Evolutionary conservation across 1,284 basidiomycete genomes (phyloP).

Genomic region (Cutaneotrichosporon sp.): DNA sequence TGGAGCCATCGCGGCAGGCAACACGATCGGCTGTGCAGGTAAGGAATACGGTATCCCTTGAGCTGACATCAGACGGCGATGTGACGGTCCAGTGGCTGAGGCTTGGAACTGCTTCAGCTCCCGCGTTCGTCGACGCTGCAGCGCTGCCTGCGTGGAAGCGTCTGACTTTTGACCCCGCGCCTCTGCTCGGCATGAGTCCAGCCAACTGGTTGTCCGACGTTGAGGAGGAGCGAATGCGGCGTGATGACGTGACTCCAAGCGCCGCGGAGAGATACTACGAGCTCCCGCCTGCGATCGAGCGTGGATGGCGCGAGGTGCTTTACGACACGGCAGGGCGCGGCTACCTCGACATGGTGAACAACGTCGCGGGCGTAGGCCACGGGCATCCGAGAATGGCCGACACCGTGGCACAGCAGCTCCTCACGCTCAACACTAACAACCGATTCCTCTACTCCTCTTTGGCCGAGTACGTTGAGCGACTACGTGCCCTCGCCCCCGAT

Average conservation of each 20-base stretch:
- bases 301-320: slow-evolving; percentile 19
- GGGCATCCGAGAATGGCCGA: slow-evolving; percentile 18
- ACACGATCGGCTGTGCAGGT: neutral
- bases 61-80: neutral
- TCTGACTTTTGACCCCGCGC: slow-evolving; percentile 13
- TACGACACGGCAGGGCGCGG: slow-evolving; percentile 13
- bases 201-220: slow-evolving; percentile 8
- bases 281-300: slow-evolving; percentile 15
- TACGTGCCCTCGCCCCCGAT: slow-evolving; percentile 12
- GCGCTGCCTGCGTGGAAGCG: slow-evolving; percentile 8
- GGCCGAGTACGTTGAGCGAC: slow-evolving; percentile 16
- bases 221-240: neutral
- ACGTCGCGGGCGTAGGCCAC: slow-evolving; percentile 19
- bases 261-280: slow-evolving; percentile 21
- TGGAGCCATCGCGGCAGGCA: neutral
- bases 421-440: slow-evolving; percentile 23
- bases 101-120: neutral
- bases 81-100: slow-evolving; percentile 13
- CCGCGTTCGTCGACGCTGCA: slow-evolving; percentile 4
- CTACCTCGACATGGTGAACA: slow-evolving; percentile 26
- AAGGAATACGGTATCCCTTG: neutral
- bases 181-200: slow-evolving; percentile 1
- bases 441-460: slow-evolving; percentile 19
- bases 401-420: slow-evolving; percentile 17
- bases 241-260: slow-evolving; percentile 5